Conservation (phyloP, 1,284 basidiomycete species). For the Sporisorium sorghi region DNA sequence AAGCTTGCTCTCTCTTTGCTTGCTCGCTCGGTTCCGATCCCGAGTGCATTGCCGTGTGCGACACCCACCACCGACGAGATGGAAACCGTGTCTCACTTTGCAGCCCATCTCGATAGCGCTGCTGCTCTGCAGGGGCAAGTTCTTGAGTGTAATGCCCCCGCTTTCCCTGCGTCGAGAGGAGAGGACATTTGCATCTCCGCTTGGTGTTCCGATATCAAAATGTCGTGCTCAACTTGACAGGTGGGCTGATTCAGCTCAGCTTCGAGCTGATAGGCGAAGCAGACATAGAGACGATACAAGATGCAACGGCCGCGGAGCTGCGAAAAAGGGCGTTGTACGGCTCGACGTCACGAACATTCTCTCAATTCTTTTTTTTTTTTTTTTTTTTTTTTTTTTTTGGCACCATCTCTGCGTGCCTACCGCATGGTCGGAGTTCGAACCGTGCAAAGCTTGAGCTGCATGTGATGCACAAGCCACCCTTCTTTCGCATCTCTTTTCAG, state of each 20-base stretch:
- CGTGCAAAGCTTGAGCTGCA: too few species aligned
- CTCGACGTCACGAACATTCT: background rate
- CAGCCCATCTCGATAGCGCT: too few species aligned
- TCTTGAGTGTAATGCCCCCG: too few species aligned
- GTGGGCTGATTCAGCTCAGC: background rate
- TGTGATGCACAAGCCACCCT: constrained; percentile 1
- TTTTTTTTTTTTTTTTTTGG: background rate
- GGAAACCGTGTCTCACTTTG: background rate
- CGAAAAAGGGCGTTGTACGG: background rate
- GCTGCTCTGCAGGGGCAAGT: too few species aligned
- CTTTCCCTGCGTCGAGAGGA: too few species aligned
- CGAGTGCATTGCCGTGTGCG: constrained; percentile 3
- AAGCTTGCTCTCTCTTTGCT: background rate
- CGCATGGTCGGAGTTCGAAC: background rate
- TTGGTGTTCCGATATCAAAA: background rate
- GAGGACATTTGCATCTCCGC: background rate
- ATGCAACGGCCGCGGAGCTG: background rate
- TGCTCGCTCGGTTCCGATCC: constrained; percentile 2
- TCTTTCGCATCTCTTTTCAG: background rate
- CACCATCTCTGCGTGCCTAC: background rate
- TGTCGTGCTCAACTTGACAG: background rate
- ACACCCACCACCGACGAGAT: background rate
- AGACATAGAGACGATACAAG: background rate
- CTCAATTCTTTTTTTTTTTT: too few species aligned
- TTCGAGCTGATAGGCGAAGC: background rate